Base-by-base conservation (phyloP, 805 yeast genomes). In the Vanderwaltozyma yarrowii region DNA sequence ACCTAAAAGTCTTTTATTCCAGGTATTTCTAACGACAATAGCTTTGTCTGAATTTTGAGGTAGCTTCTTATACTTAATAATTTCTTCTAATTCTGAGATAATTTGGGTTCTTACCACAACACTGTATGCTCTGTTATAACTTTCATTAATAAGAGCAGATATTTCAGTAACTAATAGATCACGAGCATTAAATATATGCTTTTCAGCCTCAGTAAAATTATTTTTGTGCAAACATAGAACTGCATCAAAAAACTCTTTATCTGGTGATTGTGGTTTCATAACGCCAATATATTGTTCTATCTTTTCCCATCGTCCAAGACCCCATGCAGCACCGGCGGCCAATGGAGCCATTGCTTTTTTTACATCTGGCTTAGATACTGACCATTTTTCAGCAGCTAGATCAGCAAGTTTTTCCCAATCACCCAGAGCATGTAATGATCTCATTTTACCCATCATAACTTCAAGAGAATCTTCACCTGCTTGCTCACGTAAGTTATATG, bases 301-400 rank as follows among this genome's bases (percentile, higher is more conserved):
- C 50, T 84, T 71, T 47, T 87, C 96, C 98, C 98, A 94, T 54
- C 85, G 92, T 2, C 89, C 89, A 30, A 94, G 66, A 13, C 97
- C 96, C 98, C 98, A 92, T 1, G 97, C 86, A 1, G 98, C 96
- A 2, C 97, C 96, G 0, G 98, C 98, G 0, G 97, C 98, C 38
- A 94, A 65, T 1, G 98, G 97, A 2, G 98, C 98, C 49, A 92
- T 87, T 5, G 80, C 75, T 39, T 95, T 69, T 48, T 79, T 74
- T 29, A 77, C 75, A 14, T 86, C 95, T 21, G 78, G 69, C 1
- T 84, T 68, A 0, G 94, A 73, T 23, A 69, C 66, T 15, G 65
- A 67, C 99, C 99, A 92, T 54, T 84, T 86, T 31, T 77, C 79
- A 48, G 78, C 80, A 0, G 96, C 95, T 39, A 92, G 64, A 43